A percentile compares a stretch with the other conserved stretches of the same genome.
Evolutionary conservation across 2,329 filamentous ascomycete species (phyloP).

Genomic region (Alternaria sp.): DNA sequence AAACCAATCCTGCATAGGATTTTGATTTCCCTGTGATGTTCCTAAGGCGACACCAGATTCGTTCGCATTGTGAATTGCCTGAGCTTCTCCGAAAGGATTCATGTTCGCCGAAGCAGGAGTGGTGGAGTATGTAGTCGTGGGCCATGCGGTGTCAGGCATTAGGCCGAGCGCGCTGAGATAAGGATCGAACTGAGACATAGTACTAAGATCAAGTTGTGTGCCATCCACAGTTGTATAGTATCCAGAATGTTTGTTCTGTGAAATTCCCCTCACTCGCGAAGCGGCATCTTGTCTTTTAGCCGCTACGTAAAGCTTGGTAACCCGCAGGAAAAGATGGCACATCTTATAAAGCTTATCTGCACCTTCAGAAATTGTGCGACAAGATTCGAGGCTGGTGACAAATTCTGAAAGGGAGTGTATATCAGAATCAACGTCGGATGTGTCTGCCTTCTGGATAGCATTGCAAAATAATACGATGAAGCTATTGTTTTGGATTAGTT

Average conservation of each 20-base stretch:
- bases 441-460: constrained; percentile 61
- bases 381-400: constrained; percentile 63
- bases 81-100: constrained; percentile 17
- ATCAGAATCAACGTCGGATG: constrained; percentile 64
- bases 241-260: constrained; percentile 13
- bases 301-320: constrained; percentile 69
- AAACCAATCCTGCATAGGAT: constrained; percentile 70
- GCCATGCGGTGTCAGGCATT: constrained; percentile 55
- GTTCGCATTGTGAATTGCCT: not conserved
- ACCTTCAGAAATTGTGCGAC: constrained; percentile 64
- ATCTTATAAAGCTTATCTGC: constrained; percentile 69
- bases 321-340: constrained; percentile 68
- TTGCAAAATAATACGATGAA: constrained; percentile 62
- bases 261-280: constrained; percentile 6
- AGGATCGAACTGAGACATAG: constrained; percentile 64
- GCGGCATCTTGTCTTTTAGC: constrained; percentile 60
- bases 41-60: constrained; percentile 15
- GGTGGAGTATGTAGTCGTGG: constrained; percentile 17
- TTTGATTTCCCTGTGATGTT: constrained; percentile 42
- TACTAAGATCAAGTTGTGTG: constrained; percentile 31
- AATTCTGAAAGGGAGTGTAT: constrained; percentile 66
- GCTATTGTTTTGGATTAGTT: constrained; percentile 9
- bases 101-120: constrained; percentile 11
- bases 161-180: constrained; percentile 72
- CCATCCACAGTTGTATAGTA: constrained; percentile 26